Evolutionary conservation across 2,329 filamentous ascomycete species (phyloP).

Genomic region (Macrophomina phaseolina): DNA sequence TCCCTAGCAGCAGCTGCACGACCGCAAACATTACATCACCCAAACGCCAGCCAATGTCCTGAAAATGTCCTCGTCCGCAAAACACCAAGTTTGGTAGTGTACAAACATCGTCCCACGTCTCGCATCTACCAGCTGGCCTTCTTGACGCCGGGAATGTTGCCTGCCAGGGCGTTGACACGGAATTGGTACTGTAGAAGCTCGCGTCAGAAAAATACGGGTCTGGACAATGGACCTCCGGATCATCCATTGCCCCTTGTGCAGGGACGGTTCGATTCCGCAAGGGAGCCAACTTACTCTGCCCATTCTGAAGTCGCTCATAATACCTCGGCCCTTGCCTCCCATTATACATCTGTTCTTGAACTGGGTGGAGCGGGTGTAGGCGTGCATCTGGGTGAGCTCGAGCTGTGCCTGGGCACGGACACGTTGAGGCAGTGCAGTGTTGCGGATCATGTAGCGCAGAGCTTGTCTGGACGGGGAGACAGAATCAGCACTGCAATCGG

Average conservation of each 20-base stretch:
- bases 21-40: not conserved
- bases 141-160: constrained; percentile 87
- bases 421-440: constrained; percentile 81
- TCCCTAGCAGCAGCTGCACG: not conserved
- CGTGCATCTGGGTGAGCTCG: constrained; percentile 92
- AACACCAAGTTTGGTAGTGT: constrained; percentile 18
- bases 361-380: constrained; percentile 91
- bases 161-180: constrained; percentile 83
- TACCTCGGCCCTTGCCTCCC: constrained; percentile 86
- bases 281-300: constrained; percentile 72
- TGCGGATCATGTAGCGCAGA: constrained; percentile 82
- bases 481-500: constrained; percentile 71
- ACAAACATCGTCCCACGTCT: not conserved
- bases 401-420: constrained; percentile 91
- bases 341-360: constrained; percentile 92
- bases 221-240: too few relatives aligned
- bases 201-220: not conserved
- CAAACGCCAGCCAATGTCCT: constrained; percentile 40
- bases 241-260: too few relatives aligned
- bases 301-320: constrained; percentile 93
- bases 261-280: too few relatives aligned
- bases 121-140: constrained; percentile 87
- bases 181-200: constrained; percentile 76
- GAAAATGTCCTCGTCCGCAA: not conserved
- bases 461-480: constrained; percentile 70